These are phyloP conservation scores for Amanita pallidorosea DNA, from an alignment of 768 basidiomycete genomes.

Conservation along the genomic window DNA sequence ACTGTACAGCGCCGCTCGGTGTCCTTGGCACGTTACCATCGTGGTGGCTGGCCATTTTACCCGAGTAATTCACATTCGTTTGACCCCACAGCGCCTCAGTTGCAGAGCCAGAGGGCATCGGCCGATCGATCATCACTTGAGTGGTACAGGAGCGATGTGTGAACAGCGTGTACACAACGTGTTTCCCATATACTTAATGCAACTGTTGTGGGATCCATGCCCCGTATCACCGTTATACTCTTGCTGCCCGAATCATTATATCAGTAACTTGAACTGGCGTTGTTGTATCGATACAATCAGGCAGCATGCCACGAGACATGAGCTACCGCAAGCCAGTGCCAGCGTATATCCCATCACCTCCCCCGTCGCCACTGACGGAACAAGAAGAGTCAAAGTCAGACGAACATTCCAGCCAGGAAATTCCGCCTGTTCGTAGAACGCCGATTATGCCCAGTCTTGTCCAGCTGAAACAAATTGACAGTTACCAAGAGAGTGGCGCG, in stretches of 20 bases:
- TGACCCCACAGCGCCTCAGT: too few species aligned
- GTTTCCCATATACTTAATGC: not conserved
- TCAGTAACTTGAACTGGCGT: not conserved
- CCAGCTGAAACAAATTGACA: not conserved
- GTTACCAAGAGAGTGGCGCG: slow-evolving; percentile 24
- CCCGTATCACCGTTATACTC: not conserved
- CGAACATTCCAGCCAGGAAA: not conserved
- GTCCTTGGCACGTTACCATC: too few species aligned
- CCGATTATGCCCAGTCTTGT: not conserved
- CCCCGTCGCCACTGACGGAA: slow-evolving; percentile 25
- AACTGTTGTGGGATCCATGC: not conserved
- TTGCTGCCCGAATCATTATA: slow-evolving; percentile 1
- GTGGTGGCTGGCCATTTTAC: too few species aligned
- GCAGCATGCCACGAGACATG: slow-evolving; percentile 31
- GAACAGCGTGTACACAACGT: slow-evolving; percentile 4
- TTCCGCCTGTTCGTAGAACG: slow-evolving; percentile 1
- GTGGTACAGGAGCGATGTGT: not conserved
- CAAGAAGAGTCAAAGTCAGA: not conserved
- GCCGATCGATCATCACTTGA: too few species aligned
- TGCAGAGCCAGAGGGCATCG: too few species aligned
- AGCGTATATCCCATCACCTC: slow-evolving; percentile 53
- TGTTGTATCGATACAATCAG: slow-evolving; percentile 1
- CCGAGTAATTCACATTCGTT: too few species aligned
- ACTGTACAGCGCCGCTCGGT: too few species aligned
- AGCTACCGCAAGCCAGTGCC: slow-evolving; percentile 69